Evolutionary conservation across 768 basidiomycete species (phyloP).

Genomic region (Russula sp.): DNA sequence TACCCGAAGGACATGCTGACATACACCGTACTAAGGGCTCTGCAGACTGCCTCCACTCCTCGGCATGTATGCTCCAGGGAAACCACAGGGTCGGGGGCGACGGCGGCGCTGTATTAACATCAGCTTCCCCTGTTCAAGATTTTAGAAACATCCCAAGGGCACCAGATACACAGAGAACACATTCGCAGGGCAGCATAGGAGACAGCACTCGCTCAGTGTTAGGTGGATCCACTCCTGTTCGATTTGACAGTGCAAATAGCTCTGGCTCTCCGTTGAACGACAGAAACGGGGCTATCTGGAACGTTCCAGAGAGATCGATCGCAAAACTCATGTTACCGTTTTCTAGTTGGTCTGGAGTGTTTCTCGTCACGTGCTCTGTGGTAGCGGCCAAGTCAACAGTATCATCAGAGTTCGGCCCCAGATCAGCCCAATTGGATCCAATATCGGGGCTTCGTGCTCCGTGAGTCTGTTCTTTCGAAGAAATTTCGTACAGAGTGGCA

Average conservation of each 20-base stretch:
- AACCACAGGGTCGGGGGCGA: slow-evolving; percentile 3
- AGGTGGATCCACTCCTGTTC: not conserved
- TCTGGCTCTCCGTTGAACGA: not conserved
- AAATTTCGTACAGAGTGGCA: not conserved
- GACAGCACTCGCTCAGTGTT: not conserved
- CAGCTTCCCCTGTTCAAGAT: not conserved
- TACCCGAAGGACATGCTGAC: not conserved
- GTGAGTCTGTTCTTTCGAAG: not conserved
- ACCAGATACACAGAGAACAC: slow-evolving; percentile 3
- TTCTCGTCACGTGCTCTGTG: too few relatives aligned
- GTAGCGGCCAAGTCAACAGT: not conserved
- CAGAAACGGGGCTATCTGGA: not conserved
- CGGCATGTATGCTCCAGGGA: not conserved
- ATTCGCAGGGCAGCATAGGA: not conserved
- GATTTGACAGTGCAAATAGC: not conserved
- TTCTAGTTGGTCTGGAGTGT: not conserved
- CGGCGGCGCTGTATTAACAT: not conserved
- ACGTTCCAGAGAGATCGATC: not conserved
- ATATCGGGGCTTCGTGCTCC: not conserved
- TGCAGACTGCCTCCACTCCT: not conserved
- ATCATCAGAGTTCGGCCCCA: not conserved
- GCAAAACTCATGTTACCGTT: not conserved
- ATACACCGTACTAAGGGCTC: not conserved
- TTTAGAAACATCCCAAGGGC: not conserved
- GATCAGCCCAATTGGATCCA: not conserved